These are phyloP conservation scores for Suillus variegatus DNA, from an alignment of 768 basidiomycete genomes.

Conservation along the genomic window DNA sequence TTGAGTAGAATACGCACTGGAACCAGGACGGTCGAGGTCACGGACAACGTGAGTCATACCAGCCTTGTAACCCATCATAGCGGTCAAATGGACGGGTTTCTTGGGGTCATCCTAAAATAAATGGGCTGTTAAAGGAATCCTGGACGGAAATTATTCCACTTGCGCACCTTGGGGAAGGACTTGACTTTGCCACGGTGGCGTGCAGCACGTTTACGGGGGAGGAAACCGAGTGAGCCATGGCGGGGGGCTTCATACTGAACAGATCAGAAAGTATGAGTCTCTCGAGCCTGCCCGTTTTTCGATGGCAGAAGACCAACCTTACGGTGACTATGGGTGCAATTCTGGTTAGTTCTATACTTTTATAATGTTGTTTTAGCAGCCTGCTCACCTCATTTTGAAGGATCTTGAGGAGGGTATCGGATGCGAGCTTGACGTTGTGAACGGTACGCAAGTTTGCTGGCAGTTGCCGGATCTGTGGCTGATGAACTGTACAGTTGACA, in stretches of 20 bases:
- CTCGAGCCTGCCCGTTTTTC: slow-evolving; percentile 11
- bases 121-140: slow-evolving; percentile 11
- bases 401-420: slow-evolving; percentile 20
- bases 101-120: slow-evolving; percentile 90
- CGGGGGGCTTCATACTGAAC: slow-evolving; percentile 95
- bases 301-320: slow-evolving; percentile 55
- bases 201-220: slow-evolving; percentile 94
- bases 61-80: slow-evolving; percentile 99
- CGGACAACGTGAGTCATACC: slow-evolving; percentile 99
- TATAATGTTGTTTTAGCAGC: not conserved
- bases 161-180: slow-evolving; percentile 93
- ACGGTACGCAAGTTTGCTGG: slow-evolving; percentile 15
- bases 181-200: slow-evolving; percentile 99
- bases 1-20: slow-evolving; percentile 66
- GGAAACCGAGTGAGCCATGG: slow-evolving; percentile 96
- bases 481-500: slow-evolving; percentile 30
- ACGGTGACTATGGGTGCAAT: slow-evolving; percentile 64
- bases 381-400: slow-evolving; percentile 63
- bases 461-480: slow-evolving; percentile 32
- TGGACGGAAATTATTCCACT: not conserved
- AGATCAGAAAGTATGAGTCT: slow-evolving; percentile 26
- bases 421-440: slow-evolving; percentile 6
- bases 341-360: slow-evolving; percentile 19
- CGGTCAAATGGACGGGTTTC: slow-evolving; percentile 98
- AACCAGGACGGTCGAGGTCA: slow-evolving; percentile 98